phyloP scores from a whole-genome alignment of 2,329 filamentous ascomycete genomes.

The Didymella segeticola region DNA sequence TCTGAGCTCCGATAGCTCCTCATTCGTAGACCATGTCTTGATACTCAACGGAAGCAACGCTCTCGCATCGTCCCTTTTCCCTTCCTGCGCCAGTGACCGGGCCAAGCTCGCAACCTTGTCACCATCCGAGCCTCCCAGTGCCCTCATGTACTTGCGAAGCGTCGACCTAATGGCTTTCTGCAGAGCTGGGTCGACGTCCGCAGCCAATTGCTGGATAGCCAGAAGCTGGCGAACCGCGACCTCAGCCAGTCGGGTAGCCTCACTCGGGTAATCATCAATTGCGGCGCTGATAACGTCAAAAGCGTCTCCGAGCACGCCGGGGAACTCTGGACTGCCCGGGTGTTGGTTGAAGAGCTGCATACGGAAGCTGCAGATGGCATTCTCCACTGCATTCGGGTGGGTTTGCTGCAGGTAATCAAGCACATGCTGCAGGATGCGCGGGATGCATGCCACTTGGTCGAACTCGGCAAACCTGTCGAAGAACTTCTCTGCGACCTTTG shows the following conservation, averaged over 20 bases:
- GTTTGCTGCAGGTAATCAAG: slow-evolving; percentile 67
- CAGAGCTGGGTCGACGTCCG: slow-evolving; percentile 61
- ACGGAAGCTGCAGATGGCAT: slow-evolving; percentile 74
- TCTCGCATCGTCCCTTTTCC: slow-evolving; percentile 37
- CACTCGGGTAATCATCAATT: slow-evolving; percentile 46
- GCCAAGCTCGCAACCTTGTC: slow-evolving; percentile 35
- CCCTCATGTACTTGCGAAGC: slow-evolving; percentile 46
- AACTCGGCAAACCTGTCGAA: slow-evolving; percentile 82
- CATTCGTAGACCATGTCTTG: slow-evolving; percentile 41
- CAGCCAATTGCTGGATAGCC: slow-evolving; percentile 50
- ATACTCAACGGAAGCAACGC: slow-evolving; percentile 33
- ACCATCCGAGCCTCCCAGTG: slow-evolving; percentile 36
- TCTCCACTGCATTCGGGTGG: slow-evolving; percentile 62
- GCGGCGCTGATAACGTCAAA: slow-evolving; percentile 67
- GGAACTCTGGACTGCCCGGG: slow-evolving; percentile 72
- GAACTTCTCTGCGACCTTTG: slow-evolving; percentile 73
- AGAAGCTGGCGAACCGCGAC: slow-evolving; percentile 59
- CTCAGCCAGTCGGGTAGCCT: slow-evolving; percentile 50
- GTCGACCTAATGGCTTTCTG: slow-evolving; percentile 58
- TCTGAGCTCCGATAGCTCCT: slow-evolving; percentile 35
- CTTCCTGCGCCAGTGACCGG: slow-evolving; percentile 32
- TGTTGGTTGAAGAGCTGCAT: slow-evolving; percentile 72
- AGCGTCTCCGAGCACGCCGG: slow-evolving; percentile 70
- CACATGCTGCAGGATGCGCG: slow-evolving; percentile 75
- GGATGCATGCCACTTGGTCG: slow-evolving; percentile 67